A percentile compares a stretch with the other conserved stretches of the same genome.
Conservation (phyloP, 2,329 filamentous ascomycete species). For the Cladosporium sp. region DNA sequence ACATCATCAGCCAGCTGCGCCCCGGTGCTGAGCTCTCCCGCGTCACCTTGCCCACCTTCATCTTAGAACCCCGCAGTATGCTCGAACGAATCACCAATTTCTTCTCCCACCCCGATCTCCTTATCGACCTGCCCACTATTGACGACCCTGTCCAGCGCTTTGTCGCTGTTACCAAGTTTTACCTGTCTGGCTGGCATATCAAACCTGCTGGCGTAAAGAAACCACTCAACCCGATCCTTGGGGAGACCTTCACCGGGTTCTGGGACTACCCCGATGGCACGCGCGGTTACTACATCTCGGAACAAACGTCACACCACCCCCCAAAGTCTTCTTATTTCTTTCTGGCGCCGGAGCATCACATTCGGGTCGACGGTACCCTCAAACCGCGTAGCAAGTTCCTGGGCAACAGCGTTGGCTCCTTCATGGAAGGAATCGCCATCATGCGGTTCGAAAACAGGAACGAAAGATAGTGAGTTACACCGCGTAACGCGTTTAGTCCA, state of each 20-base stretch:
- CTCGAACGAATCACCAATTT: conserved; percentile 98
- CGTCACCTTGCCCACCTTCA: conserved; percentile 94
- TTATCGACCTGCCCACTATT: conserved; percentile 80
- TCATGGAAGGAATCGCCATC: conserved; percentile 96
- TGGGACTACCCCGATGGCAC: conserved; percentile 81
- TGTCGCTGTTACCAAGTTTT: conserved; percentile 94
- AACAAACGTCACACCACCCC: conserved; percentile 97
- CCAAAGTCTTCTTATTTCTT: conserved; percentile 99
- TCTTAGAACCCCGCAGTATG: conserved; percentile 96
- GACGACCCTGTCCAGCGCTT: conserved; percentile 89
- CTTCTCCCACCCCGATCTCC: conserved; percentile 97
- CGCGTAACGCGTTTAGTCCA: neutral
- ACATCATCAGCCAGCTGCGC: conserved; percentile 95
- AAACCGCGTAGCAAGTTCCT: conserved; percentile 94
- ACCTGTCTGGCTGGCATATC: conserved; percentile 97
- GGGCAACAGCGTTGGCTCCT: conserved; percentile 92
- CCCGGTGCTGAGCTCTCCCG: conserved; percentile 92
- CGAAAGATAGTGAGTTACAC: conserved; percentile 74
- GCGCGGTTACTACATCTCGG: conserved; percentile 89
- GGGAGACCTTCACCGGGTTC: conserved; percentile 90
- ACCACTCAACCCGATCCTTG: conserved; percentile 91
- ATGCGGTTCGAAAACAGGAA: conserved; percentile 77
- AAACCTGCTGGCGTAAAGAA: conserved; percentile 98
- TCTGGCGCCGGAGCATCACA: conserved; percentile 88
- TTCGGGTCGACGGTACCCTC: conserved; percentile 90